phyloP scores from a whole-genome alignment of 2,329 filamentous ascomycete genomes.

The Penicillium corylophilum region DNA sequence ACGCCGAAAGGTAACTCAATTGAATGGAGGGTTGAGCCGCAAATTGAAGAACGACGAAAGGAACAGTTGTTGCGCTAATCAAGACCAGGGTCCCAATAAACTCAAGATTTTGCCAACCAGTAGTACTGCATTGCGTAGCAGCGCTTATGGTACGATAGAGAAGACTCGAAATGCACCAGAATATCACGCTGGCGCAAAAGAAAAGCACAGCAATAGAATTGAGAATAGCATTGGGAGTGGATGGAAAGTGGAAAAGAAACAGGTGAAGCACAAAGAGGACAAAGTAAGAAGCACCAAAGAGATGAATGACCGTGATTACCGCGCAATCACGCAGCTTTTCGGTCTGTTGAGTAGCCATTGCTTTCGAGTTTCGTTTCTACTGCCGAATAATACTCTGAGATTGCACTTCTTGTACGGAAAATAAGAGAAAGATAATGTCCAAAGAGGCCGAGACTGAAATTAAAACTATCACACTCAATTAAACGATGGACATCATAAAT shows the following conservation, averaged over 20 bases:
- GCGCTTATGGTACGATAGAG: constrained; percentile 9
- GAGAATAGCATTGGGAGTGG: constrained; percentile 5
- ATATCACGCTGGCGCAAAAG: constrained; percentile 9
- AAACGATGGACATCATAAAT: too few species aligned
- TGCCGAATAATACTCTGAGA: too few species aligned
- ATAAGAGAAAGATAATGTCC: too few species aligned
- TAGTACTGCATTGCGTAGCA: constrained; percentile 3
- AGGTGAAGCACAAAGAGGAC: constrained; percentile 7
- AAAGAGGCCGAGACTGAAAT: too few species aligned
- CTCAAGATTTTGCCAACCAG: constrained; percentile 11
- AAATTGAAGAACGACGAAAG: constrained; percentile 6
- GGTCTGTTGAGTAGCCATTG: constrained; percentile 1
- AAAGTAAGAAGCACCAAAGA: constrained; percentile 12
- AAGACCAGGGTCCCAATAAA: constrained; percentile 10
- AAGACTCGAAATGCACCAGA: constrained; percentile 11
- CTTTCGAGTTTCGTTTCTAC: neutral
- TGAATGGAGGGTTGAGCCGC: neutral
- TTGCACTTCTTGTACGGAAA: too few species aligned
- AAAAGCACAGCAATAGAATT: constrained; percentile 8
- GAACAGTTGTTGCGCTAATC: constrained; percentile 11
- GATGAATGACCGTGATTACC: constrained; percentile 8
- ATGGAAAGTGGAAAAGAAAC: constrained; percentile 10
- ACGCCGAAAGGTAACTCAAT: too few species aligned
- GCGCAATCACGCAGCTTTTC: constrained; percentile 8
- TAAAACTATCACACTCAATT: too few species aligned